These are phyloP conservation scores for Chenopodium quinoa DNA, from an alignment of 148 eudicot genomes.

Conservation along the genomic window DNA sequence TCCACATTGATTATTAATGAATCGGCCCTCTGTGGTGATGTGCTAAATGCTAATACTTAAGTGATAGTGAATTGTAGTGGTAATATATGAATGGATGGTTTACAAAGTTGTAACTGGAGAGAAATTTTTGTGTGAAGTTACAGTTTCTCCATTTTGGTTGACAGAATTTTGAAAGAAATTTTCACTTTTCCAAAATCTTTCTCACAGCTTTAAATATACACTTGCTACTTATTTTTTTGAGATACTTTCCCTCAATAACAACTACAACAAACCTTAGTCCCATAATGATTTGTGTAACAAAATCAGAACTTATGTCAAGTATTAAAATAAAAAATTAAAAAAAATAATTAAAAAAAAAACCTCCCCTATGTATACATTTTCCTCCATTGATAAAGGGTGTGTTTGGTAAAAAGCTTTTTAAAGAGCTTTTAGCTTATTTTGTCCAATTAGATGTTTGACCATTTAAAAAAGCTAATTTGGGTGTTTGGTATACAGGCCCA, in stretches of 20 bases:
- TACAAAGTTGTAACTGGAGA: no score
- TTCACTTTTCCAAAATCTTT: neutral
- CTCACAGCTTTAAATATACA: neutral
- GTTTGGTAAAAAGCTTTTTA: no score
- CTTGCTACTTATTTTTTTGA: neutral
- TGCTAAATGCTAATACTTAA: neutral
- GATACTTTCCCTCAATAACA: neutral
- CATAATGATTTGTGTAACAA: no score
- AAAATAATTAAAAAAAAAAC: no score
- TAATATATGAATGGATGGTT: neutral
- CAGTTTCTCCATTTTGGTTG: neutral
- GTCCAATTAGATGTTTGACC: no score
- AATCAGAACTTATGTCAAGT: no score
- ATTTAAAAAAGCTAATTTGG: no score
- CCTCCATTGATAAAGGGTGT: neutral
- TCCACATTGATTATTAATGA: neutral
- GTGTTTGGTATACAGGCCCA: no score
- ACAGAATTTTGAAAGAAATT: neutral
- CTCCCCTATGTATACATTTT: neutral
- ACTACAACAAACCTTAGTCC: neutral
- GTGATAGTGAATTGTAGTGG: neutral
- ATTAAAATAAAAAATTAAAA: no score
- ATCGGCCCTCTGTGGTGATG: neutral
- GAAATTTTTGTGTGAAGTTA: no score
- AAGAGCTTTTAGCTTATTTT: no score